Base-by-base conservation (phyloP, 192 early-diverging fungal genomes). In the Podila epigama region DNA sequence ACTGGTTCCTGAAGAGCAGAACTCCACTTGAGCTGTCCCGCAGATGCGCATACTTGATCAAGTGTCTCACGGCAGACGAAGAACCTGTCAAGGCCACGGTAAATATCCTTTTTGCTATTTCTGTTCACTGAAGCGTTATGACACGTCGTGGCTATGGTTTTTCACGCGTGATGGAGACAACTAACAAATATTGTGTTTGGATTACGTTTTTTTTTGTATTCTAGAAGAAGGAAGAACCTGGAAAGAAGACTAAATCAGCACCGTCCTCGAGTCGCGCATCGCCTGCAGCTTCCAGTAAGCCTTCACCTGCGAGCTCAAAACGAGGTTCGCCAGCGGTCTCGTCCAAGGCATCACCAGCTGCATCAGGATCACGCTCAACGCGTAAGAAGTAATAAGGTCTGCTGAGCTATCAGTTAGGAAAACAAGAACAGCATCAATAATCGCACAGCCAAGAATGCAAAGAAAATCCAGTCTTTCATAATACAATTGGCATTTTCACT, bases 1-100 rank as follows among this genome's bases (percentile, higher is more conserved):
- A 99, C 70, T 99, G 96, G 96, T 99, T 96, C 82, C 88, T 99
- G 66, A 98, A 97, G 80, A 96, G 94, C 39, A 86, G 97, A 36
- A 97, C 95, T 32, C 80, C 95, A 4, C 82, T 89, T 54, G 96
- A 97, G 73, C 85, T 97, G 54, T 83, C 87, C 51, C 82, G 94
- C 28, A 89, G 96, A 15, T 96, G 95, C 75, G 89, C 91, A 44
- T 95, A 94, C 10, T 84, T 97, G 22, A 88, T 97, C 50, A 81
- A 67, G 58, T 69, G 65, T 27, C 44, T 77, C 28, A 68, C 68
- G 16, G 20, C 73, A 1, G 73, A 77, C 35, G 73, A 77, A 31
- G 68, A 77, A 42, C 1, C 50, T n/a, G 73, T 59, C 15, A 66
- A 77, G 41, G 60, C 28, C 11, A n/a, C 66, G 33, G 63, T 55